A percentile compares a stretch with the other conserved stretches of the same genome.
phyloP scores from a whole-genome alignment of 73 alveolate species.

The Paramecium biaurelia region DNA sequence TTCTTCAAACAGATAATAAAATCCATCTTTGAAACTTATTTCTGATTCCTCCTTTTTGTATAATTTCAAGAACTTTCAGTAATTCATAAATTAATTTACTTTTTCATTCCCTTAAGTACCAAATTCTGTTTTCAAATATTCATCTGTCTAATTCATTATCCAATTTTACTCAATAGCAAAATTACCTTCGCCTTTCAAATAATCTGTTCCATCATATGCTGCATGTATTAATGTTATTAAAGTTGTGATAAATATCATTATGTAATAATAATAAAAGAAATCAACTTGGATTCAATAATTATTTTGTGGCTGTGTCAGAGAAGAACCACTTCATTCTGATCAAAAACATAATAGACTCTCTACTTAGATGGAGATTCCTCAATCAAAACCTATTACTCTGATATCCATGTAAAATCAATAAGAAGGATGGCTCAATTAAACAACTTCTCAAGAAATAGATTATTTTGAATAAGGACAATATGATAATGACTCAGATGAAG shows the following conservation, averaged over 20 bases:
- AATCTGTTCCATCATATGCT: constrained; percentile 51
- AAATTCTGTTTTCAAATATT: neutral
- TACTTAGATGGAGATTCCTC: neutral
- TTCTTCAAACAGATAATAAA: neutral
- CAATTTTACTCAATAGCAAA: constrained; percentile 15
- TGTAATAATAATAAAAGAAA: constrained; percentile 7
- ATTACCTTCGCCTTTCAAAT: constrained; percentile 47
- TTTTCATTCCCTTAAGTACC: neutral
- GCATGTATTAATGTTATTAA: neutral
- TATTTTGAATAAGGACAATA: neutral
- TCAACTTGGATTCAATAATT: constrained; percentile 14
- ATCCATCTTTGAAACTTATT: constrained; percentile 22
- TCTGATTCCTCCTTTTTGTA: neutral
- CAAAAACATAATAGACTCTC: neutral
- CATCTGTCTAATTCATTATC: constrained; percentile 31
- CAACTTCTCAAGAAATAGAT: neutral
- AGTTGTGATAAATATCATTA: neutral
- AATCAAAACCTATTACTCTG: neutral
- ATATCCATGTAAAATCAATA: neutral
- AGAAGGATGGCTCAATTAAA: neutral
- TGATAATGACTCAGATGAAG: neutral
- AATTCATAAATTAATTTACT: neutral
- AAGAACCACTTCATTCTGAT: neutral
- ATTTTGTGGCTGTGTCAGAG: neutral
- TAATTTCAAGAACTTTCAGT: neutral